phyloP scores from a whole-genome alignment of 352 stramenopile species.

The Globisporangium parvum region DNA sequence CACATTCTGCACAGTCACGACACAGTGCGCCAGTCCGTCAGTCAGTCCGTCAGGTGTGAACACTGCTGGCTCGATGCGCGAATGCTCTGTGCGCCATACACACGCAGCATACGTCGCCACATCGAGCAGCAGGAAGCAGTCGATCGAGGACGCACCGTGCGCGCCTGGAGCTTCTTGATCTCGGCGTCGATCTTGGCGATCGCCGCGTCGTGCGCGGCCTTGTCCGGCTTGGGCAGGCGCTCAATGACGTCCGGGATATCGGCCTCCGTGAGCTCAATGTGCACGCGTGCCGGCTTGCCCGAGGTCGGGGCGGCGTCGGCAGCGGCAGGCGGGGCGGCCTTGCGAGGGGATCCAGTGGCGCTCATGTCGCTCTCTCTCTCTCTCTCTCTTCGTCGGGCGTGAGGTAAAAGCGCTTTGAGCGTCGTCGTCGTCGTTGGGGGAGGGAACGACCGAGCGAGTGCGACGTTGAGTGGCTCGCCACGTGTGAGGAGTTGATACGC shows the following conservation, averaged over 20 bases:
- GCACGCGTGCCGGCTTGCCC: slow-evolving; percentile 5
- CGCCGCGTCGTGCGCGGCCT: slow-evolving; percentile 87
- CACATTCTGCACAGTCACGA: slow-evolving; percentile 24
- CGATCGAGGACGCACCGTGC: slow-evolving; percentile 28
- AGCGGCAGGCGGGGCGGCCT: slow-evolving; percentile 8
- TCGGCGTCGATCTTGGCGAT: slow-evolving; percentile 80
- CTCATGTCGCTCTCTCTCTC: slow-evolving; percentile 21
- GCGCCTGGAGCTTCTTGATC: slow-evolving; percentile 92
- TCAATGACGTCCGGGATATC: slow-evolving; percentile 77
- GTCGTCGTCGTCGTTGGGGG: no score
- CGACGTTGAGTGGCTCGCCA: no score
- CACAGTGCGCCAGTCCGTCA: no score
- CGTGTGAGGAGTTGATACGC: no score
- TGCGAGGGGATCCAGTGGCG: slow-evolving; percentile 25
- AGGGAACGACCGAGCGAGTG: no score
- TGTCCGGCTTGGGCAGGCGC: slow-evolving; percentile 80
- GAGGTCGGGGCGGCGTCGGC: slow-evolving; percentile 2
- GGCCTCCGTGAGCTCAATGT: slow-evolving; percentile 30
- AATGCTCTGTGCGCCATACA: not conserved
- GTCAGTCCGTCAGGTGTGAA: not conserved
- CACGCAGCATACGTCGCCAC: not conserved
- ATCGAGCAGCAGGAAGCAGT: not conserved
- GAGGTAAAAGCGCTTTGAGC: no score
- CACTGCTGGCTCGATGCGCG: no score
- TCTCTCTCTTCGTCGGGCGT: not conserved